These are phyloP conservation scores for Wickerhamiella spandovensis DNA, from an alignment of 805 yeast species.

Conservation along the genomic window DNA sequence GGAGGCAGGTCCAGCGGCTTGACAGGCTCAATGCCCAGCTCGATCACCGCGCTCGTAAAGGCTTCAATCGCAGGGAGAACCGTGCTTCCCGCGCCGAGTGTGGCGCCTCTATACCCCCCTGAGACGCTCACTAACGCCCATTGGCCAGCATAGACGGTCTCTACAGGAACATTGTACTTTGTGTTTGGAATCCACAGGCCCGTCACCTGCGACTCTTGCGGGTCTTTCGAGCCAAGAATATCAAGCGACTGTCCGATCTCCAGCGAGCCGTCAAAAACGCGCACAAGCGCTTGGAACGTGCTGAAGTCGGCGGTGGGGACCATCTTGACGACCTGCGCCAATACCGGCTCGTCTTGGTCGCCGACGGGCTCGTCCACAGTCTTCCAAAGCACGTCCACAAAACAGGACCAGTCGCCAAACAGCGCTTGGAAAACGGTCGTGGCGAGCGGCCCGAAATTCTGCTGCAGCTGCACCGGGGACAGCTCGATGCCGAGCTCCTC, in stretches of 20 bases:
- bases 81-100: neutral
- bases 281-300: neutral
- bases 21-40: constrained; percentile 72
- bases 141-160: constrained; percentile 48
- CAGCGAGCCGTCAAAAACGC: neutral
- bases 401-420: neutral
- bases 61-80: constrained; percentile 31
- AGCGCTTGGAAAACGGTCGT: neutral
- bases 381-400: neutral
- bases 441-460: neutral
- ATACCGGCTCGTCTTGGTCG: neutral
- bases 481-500: constrained; percentile 29
- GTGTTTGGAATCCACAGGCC: constrained; percentile 45
- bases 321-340: neutral
- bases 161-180: constrained; percentile 47
- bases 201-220: constrained; percentile 12
- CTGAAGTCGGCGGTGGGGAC: neutral
- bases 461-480: constrained; percentile 1
- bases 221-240: neutral
- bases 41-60: constrained; percentile 47
- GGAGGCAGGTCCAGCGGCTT: constrained; percentile 67
- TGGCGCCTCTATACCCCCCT: constrained; percentile 39
- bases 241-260: neutral
- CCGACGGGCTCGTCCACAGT: neutral
- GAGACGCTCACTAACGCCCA: constrained; percentile 43